Base-by-base conservation (phyloP, 305 asterid species). In the Nicotiana rustica region DNA sequence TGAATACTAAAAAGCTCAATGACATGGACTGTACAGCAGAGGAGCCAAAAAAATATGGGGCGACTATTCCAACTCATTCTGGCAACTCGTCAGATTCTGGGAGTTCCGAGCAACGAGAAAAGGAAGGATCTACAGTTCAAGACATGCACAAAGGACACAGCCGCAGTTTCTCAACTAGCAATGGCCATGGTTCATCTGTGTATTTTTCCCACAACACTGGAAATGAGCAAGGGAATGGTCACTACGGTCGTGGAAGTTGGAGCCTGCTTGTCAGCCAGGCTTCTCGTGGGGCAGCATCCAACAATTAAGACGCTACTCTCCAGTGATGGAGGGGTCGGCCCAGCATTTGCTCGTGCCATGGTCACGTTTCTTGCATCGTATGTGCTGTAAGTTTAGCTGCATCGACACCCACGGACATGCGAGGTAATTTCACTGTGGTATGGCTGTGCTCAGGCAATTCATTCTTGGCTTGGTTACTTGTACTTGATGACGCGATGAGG, bases 401-500 rank as follows among this genome's bases (percentile, higher is more conserved):
- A 36, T 19, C 55, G 25, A 6, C 17, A 49, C 3, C 66, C 59
- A 12, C 35, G 31, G 8, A 59, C 25, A 9, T 70, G 21, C 10
- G 17, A 56, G 60, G 83, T 44, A 9, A 21, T 55, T 56, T 67
- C 56, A 67, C 80, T 81, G 77, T 82, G 79, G 83, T 84, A 67
- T 82, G 86, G 71, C 56, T 66, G 67, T 84, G 90, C 91, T 88
- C 91, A 81, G 95, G 97, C 97, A 92, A 92, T 92, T 92, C 97
- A 92, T 92, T 93, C 98, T 92, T 93, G 98, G 97, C 97, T 93
- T 91, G 90, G 93, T 92, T 90, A 92, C 95, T 86, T 88, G 49
- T 73, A 55, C 80, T 75, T 52, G 55, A 75, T 75, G 65, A 52
- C 79, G n/a, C 6, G 84, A 84, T 81, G 88, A n/a, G 78, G 12